A percentile compares a stretch with the other conserved stretches of the same genome.
phyloP scores from a whole-genome alignment of 257 asterid genomes.

The Phtheirospermum japonicum region DNA sequence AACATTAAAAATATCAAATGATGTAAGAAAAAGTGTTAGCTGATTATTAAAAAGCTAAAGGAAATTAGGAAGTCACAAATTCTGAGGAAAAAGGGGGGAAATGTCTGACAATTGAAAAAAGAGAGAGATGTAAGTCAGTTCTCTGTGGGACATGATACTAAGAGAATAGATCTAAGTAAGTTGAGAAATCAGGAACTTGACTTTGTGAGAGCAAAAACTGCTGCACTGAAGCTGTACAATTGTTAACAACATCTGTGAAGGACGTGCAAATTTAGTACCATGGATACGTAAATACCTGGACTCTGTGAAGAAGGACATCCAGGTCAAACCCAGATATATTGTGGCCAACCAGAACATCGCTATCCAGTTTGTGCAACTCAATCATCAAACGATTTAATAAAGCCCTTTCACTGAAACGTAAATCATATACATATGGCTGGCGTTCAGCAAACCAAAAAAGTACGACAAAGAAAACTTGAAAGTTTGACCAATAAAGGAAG shows the following conservation, averaged over 20 bases:
- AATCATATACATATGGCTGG: slow-evolving; percentile 15
- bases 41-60: slow-evolving; percentile 8
- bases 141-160: slow-evolving; percentile 7
- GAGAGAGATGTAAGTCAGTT: not conserved
- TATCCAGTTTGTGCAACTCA: slow-evolving; percentile 85
- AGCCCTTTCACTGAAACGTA: slow-evolving; percentile 84
- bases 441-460: slow-evolving; percentile 22
- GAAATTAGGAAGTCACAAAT: not conserved
- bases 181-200: slow-evolving; percentile 27
- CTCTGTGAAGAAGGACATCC: slow-evolving; percentile 96
- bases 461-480: slow-evolving; percentile 15
- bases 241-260: slow-evolving; percentile 15
- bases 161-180: slow-evolving; percentile 2
- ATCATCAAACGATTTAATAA: slow-evolving; percentile 82
- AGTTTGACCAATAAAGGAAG: slow-evolving; percentile 21
- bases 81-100: not conserved
- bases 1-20: not conserved
- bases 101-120: not conserved
- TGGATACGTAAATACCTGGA: slow-evolving; percentile 58
- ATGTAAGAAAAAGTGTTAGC: slow-evolving; percentile 7
- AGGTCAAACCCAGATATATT: slow-evolving; percentile 97
- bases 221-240: slow-evolving; percentile 15
- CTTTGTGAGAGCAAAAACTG: slow-evolving; percentile 17
- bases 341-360: slow-evolving; percentile 94
- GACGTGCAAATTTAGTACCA: slow-evolving; percentile 22